A percentile compares a stretch with the other conserved stretches of the same genome.
Evolutionary conservation across 345 rosid genomes (phyloP).

Genomic region (Psidium friedrichsthalianum): DNA sequence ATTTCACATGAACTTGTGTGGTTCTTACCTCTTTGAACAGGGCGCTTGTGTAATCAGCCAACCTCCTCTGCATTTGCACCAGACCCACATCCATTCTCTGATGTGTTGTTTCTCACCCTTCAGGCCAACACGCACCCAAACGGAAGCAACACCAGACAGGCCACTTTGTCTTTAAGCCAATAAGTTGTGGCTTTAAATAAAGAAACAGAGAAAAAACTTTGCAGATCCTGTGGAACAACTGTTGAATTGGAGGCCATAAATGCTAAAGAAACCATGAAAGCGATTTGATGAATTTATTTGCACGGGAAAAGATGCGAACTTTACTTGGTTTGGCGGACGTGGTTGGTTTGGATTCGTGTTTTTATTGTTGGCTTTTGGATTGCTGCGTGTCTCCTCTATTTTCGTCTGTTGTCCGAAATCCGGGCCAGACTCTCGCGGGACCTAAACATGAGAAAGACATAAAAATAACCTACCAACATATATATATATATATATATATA

Average conservation of each 20-base stretch:
- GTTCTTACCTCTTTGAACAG: slow-evolving; percentile 62
- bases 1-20: background rate
- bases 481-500: too few relatives aligned
- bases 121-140: background rate
- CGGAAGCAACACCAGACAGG: background rate
- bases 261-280: background rate
- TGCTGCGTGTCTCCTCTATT: background rate
- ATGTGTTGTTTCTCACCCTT: background rate
- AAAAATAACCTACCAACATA: background rate
- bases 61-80: slow-evolving; percentile 65
- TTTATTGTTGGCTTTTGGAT: background rate
- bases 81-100: slow-evolving; percentile 48
- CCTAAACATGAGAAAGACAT: background rate
- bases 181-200: background rate
- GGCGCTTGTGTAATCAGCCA: slow-evolving; percentile 62
- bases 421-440: background rate
- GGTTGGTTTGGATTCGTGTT: background rate
- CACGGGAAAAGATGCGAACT: background rate
- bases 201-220: background rate
- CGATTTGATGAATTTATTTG: background rate
- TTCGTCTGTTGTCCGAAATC: background rate
- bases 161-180: background rate
- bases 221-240: background rate
- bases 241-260: background rate
- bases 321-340: background rate